Conservation (phyloP, 257 asterid species). For the Solanum lycopersicoides region DNA sequence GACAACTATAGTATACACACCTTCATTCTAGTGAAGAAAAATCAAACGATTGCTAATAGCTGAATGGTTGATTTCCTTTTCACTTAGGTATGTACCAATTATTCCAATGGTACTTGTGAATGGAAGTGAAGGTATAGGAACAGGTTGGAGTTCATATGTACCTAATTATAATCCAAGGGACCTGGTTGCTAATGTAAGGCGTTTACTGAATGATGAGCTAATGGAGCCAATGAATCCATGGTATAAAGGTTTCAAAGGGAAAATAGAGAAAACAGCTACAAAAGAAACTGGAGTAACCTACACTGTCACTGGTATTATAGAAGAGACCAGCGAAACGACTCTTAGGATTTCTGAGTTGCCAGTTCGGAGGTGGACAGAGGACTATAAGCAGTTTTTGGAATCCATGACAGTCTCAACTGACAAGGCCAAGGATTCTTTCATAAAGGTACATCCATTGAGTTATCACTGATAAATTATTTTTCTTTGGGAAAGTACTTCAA, state of each 20-base stretch:
- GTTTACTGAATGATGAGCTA: conserved; percentile 57
- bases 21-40: not conserved
- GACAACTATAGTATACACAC: not conserved
- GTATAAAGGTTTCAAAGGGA: conserved; percentile 83
- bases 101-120: conserved; percentile 88
- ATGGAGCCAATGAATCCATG: conserved; percentile 88
- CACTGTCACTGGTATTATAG: conserved; percentile 61
- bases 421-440: conserved; percentile 71
- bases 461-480: not conserved
- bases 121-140: conserved; percentile 99
- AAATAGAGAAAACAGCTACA: conserved; percentile 54
- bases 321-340: conserved; percentile 60
- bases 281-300: conserved; percentile 59
- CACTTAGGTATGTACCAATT: conserved; percentile 69
- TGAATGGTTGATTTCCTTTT: conserved; percentile 2
- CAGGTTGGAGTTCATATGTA: conserved; percentile 90
- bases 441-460: conserved; percentile 39
- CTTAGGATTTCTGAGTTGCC: conserved; percentile 81
- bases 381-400: conserved; percentile 84
- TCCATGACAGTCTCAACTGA: conserved; percentile 59
- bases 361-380: conserved; percentile 83
- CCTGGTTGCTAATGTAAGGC: conserved; percentile 67
- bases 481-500: not conserved
- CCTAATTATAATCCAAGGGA: conserved; percentile 91
- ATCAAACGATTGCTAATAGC: not conserved